Evolutionary conservation across 2,329 filamentous ascomycete species (phyloP).

Genomic region (Mollisiaceae sp.): DNA sequence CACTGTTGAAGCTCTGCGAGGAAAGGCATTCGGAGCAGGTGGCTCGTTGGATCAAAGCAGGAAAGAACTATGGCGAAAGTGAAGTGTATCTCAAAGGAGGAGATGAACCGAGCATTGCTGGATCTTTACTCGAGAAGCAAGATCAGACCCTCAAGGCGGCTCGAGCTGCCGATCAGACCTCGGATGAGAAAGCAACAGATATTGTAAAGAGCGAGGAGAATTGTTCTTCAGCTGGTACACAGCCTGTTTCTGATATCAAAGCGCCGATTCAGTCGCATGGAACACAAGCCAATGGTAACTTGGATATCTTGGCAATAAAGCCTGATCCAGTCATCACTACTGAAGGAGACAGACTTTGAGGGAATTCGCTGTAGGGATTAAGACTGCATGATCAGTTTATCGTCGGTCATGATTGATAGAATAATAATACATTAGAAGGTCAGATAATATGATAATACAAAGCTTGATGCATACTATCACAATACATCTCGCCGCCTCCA

Average conservation of each 20-base stretch:
- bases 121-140: background rate
- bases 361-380: background rate
- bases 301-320: background rate
- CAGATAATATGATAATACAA: background rate
- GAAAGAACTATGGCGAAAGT: slow-evolving; percentile 82
- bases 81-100: slow-evolving; percentile 86
- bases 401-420: background rate
- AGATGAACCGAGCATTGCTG: slow-evolving; percentile 34
- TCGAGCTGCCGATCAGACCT: background rate
- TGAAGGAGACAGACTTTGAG: slow-evolving; percentile 5
- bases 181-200: background rate
- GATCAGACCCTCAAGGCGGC: slow-evolving; percentile 5
- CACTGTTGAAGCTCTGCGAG: slow-evolving; percentile 73
- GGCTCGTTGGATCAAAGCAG: slow-evolving; percentile 78
- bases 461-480: background rate
- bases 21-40: slow-evolving; percentile 66
- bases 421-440: background rate
- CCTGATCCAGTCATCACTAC: slow-evolving; percentile 3
- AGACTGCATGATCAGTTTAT: background rate
- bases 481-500: background rate
- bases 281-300: background rate
- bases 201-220: slow-evolving; percentile 12
- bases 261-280: slow-evolving; percentile 6
- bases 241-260: slow-evolving; percentile 4
- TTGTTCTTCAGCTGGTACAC: background rate